Conservation (phyloP, 139 green algal species). For the Nannochloris sp. region DNA sequence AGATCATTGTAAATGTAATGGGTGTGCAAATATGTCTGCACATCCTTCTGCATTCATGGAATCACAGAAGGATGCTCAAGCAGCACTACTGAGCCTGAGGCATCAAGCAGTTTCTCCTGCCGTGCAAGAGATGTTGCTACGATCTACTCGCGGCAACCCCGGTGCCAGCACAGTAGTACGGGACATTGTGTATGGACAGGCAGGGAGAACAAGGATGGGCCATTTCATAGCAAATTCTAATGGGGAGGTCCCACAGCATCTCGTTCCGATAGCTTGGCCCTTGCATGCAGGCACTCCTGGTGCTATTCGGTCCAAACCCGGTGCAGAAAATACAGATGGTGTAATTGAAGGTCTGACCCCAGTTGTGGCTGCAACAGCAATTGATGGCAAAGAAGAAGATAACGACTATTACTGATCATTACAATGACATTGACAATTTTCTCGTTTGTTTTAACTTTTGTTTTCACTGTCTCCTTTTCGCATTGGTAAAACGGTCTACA, state of each 20-base stretch:
- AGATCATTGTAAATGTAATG: conserved; percentile 76
- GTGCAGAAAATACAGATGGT: no score
- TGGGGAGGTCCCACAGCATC: neutral
- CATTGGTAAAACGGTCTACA: no score
- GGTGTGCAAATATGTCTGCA: conserved; percentile 50
- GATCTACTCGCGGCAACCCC: neutral
- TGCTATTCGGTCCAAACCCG: neutral
- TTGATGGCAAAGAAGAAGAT: no score
- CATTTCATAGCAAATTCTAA: neutral
- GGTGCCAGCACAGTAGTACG: neutral
- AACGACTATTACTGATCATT: no score
- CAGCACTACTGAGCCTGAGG: neutral
- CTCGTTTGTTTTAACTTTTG: no score
- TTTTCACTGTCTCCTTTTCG: no score
- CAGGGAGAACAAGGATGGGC: neutral
- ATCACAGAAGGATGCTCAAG: neutral
- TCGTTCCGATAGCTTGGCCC: conserved; percentile 8
- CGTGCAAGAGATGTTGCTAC: neutral
- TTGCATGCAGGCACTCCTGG: neutral
- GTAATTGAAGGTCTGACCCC: no score
- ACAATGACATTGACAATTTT: no score
- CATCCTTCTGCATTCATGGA: neutral
- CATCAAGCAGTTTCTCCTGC: neutral
- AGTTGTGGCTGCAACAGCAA: no score
- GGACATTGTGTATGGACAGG: neutral